Evolutionary conservation across 2,329 filamentous ascomycete genomes (phyloP).

Genomic region (Colletotrichum sp.): DNA sequence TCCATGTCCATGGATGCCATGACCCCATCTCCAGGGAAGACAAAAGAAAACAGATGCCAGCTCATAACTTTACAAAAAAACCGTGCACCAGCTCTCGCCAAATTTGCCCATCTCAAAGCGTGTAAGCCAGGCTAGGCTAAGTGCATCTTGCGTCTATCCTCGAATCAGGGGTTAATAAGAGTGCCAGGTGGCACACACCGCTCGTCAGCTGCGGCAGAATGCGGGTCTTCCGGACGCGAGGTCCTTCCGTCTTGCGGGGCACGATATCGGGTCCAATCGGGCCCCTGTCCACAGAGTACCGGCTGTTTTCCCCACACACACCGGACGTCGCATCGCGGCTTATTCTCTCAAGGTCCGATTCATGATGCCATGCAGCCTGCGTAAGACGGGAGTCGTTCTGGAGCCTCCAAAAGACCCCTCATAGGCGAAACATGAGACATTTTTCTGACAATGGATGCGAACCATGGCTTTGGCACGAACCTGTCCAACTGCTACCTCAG

Average conservation of each 20-base stretch:
- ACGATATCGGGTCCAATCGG: background rate
- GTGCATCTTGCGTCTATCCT: background rate
- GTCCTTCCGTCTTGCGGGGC: background rate
- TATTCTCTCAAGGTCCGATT: background rate
- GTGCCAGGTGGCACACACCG: background rate
- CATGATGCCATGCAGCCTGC: background rate
- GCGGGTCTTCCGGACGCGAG: background rate
- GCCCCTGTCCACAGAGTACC: background rate
- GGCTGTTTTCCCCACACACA: background rate
- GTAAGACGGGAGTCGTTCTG: background rate
- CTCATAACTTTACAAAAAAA: background rate
- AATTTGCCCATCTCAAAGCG: background rate
- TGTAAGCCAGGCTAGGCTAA: background rate
- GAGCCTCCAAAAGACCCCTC: background rate
- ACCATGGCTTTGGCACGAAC: background rate
- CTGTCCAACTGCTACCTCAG: background rate
- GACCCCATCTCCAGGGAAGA: background rate
- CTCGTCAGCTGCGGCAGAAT: background rate
- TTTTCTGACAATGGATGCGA: background rate
- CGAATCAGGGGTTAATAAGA: background rate
- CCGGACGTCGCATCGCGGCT: background rate
- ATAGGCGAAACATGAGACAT: background rate
- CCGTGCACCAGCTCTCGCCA: background rate
- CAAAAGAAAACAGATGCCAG: background rate
- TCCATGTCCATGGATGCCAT: background rate